Evolutionary conservation across 2,329 filamentous ascomycete genomes (phyloP), one percentile per base, ranked within the genome.

Genomic region (Stemphylium beticola): DNA sequence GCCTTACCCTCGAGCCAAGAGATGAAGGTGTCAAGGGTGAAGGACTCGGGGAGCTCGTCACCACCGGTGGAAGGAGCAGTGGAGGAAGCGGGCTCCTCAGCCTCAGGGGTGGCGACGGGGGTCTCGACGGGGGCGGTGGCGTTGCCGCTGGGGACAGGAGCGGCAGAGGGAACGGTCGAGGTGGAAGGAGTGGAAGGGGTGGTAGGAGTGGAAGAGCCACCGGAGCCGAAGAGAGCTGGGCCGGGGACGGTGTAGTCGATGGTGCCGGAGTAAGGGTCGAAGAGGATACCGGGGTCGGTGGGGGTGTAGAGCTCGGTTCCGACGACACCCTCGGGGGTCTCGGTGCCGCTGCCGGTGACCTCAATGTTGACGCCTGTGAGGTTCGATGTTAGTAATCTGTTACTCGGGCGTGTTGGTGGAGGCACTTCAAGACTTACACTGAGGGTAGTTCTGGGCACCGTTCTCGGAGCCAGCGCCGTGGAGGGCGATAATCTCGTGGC

Each of bases 401-500:
- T 18, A 12, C 29, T 42, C 14, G 20, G 20, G 3, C 6, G 20
- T 22, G 20, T 8, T 26, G 24, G 7, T 26, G 8, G 8, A 8
- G 22, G 22, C 22, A 10, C 29, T 31, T 29, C 43, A 39, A 10
- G 22, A 50, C 49, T 45, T 51, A 51, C 57, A 84, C 66, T 81
- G 79, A 38, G 77, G 82, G 71, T 82, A 84, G 75, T 76, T 78
- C 75, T 82, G 83, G 10, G 82, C 82, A 26, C 81, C 81, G 56
- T 82, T 79, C 46, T 43, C 58, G 3, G 71, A 68, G n/a, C 69
- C 64, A 10, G 77, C 77, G 0, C 71, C 69, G 58, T 84, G 82
- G 8, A 84, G 72, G 3, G 78, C 83, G 49, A 81, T 80, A 49
- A 78, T 77, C 72, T 85, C 83, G 65, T 85, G 82, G 17, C 83